Conservation (phyloP, 2,329 filamentous ascomycete species). For the Beauveria varroae region DNA sequence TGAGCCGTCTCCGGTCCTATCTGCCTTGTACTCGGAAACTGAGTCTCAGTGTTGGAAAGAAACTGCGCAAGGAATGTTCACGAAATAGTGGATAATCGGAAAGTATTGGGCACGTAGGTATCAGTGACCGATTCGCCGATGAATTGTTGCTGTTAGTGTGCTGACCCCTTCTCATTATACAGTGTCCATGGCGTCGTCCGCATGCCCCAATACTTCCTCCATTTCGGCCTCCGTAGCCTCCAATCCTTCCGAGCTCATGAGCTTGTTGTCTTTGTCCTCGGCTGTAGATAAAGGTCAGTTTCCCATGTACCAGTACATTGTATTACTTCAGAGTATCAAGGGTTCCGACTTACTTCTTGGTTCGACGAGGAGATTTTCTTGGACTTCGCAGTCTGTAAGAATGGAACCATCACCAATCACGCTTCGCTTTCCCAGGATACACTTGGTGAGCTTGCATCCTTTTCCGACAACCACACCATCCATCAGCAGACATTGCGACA, state of each 20-base stretch:
- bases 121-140: not conserved
- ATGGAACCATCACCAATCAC: constrained; percentile 74
- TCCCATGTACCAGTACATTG: constrained; percentile 9
- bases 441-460: constrained; percentile 77
- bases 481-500: constrained; percentile 87
- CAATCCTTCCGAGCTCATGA: constrained; percentile 60
- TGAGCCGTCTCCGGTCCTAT: too few relatives aligned
- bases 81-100: not conserved
- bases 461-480: constrained; percentile 82
- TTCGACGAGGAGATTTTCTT: constrained; percentile 81
- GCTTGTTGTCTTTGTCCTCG: constrained; percentile 59
- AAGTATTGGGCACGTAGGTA: not conserved
- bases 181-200: constrained; percentile 23
- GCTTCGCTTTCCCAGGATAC: constrained; percentile 73
- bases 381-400: constrained; percentile 86
- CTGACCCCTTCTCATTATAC: not conserved
- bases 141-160: not conserved
- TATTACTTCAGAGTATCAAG: not conserved
- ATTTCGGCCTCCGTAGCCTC: constrained; percentile 58
- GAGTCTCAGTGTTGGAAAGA: too few relatives aligned
- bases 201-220: constrained; percentile 41
- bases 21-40: too few relatives aligned
- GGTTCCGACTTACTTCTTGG: constrained; percentile 53
- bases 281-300: constrained; percentile 32
- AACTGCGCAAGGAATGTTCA: not conserved